Evolutionary conservation across 129 eudicot genomes (phyloP), one percentile per base, ranked within the genome.

Genomic region (Mikania micrantha): DNA sequence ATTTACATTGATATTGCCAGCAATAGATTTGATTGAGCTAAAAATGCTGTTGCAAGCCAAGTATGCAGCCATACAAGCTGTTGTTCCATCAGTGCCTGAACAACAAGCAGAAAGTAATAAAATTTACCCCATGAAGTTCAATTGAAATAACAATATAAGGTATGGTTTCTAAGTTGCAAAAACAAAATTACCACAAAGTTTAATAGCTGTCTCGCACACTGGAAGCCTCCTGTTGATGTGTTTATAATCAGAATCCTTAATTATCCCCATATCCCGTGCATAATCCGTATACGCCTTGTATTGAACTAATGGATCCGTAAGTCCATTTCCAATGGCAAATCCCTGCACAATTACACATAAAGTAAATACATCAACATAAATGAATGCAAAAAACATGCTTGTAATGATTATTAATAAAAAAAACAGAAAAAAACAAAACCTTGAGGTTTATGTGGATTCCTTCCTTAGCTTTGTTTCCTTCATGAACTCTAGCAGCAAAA

Each of bases 301-400:
- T 67, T 94, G 99, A 77, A 89, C 74, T 66, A 57, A 86, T 50
- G 99, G 99, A 75, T 94, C 75, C 10, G 99, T 94, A 58, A 94
- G 95, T 36, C 99, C 99, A 78, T 94, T 94, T 44, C 99, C 99
- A 60, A 94, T 94, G 69, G 99, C 97, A 75, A 94, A 94, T 57
- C 99, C 99, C 99, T 94, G 90, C 25, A 34, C 62, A 64, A 66
- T 29, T 28, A 57, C 53, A 17, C 62, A 68, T 15, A 12, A 53
- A 24, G 31, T 71, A 60, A 38, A 50, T 42, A 35, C 60, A 77
- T 13, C 32, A 48, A 35, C 62, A 65, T 4, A 13, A 47, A 41
- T 13, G 12, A 70, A 40, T 6, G 24, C 20, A 15, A 6, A 24
- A 19, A 27, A 25, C 12, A 4, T 2, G 22, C 28, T 13, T 5